Evolutionary conservation across 768 basidiomycete species (phyloP).

Genomic region (Boletus rubropictus): DNA sequence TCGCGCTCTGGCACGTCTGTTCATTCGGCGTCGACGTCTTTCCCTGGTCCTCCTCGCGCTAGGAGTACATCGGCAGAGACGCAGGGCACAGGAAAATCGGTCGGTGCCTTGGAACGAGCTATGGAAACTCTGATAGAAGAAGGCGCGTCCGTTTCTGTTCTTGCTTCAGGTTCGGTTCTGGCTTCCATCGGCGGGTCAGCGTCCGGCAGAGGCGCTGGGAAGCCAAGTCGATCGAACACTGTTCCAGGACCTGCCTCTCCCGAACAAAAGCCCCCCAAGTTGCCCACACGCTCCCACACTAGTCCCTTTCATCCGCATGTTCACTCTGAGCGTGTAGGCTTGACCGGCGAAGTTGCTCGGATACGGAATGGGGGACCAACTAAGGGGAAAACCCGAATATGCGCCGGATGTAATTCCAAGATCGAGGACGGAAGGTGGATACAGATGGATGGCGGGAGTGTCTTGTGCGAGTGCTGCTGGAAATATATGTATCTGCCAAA

Average conservation of each 20-base stretch:
- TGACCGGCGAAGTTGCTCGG: slow-evolving; percentile 25
- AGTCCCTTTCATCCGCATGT: slow-evolving; percentile 37
- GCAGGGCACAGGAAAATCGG: slow-evolving; percentile 26
- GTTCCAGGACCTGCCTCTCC: slow-evolving; percentile 42
- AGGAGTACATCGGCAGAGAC: slow-evolving; percentile 28
- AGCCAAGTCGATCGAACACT: slow-evolving; percentile 46
- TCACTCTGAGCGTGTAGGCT: slow-evolving; percentile 25
- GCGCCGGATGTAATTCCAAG: slow-evolving; percentile 59
- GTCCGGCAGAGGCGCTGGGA: slow-evolving; percentile 20
- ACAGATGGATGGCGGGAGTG: slow-evolving; percentile 63
- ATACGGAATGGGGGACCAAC: slow-evolving; percentile 30
- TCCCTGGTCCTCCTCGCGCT: slow-evolving; percentile 8
- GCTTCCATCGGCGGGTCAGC: slow-evolving; percentile 25
- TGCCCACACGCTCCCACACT: slow-evolving; percentile 53
- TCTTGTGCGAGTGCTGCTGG: slow-evolving; percentile 89
- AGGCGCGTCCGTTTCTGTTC: slow-evolving; percentile 31
- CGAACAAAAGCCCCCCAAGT: slow-evolving; percentile 44
- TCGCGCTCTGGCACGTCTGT: slow-evolving; percentile 17
- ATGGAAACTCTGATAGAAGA: slow-evolving; percentile 51
- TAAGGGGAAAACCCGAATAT: slow-evolving; percentile 40
- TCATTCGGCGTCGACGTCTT: slow-evolving; percentile 10
- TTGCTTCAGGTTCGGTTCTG: slow-evolving; percentile 31
- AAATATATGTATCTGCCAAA: slow-evolving; percentile 95
- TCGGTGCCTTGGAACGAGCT: slow-evolving; percentile 41
- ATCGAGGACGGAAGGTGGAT: slow-evolving; percentile 85